Percentiles rank a stretch among this genome's conserved stretches.
Conservation (phyloP, 768 basidiomycete species). For the Leccinum aurantiacum region DNA sequence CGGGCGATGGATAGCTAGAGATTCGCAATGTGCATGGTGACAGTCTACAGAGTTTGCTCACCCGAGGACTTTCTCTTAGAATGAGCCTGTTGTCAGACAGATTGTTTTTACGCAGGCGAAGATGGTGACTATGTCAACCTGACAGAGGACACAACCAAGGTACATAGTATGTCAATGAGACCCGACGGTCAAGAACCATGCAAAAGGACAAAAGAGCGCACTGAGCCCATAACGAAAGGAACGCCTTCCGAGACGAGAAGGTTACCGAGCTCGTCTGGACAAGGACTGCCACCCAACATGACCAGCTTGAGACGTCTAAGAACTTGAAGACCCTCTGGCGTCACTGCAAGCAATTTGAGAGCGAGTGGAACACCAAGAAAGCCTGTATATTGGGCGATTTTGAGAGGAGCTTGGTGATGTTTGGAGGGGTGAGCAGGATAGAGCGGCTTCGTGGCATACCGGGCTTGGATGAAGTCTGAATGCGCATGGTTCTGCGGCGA, state of each 20-base stretch:
- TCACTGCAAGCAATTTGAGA: conserved; percentile 49
- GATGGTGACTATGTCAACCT: no score
- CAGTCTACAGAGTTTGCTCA: no score
- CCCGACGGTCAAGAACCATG: background rate
- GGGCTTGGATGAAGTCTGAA: conserved; percentile 35
- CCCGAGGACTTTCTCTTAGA: no score
- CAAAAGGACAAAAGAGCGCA: conserved; percentile 27
- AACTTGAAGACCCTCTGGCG: conserved; percentile 41
- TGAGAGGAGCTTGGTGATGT: conserved; percentile 40
- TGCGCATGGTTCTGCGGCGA: conserved; percentile 23
- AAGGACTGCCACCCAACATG: conserved; percentile 50
- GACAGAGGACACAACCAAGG: no score
- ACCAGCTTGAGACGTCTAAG: conserved; percentile 48
- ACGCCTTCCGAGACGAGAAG: conserved; percentile 48
- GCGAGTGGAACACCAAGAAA: conserved; percentile 40
- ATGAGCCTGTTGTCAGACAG: no score
- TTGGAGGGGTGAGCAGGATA: conserved; percentile 46
- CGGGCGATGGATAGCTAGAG: no score
- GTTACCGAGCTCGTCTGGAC: conserved; percentile 55
- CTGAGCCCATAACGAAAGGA: conserved; percentile 49
- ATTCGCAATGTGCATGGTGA: no score
- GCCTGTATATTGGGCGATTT: conserved; percentile 34
- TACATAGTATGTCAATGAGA: background rate
- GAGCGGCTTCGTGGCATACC: conserved; percentile 40
- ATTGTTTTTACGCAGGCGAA: no score